Percentiles rank a stretch among this genome's conserved stretches.
Conservation (phyloP, 768 basidiomycete genomes). For the Hygrocybe punicea region DNA sequence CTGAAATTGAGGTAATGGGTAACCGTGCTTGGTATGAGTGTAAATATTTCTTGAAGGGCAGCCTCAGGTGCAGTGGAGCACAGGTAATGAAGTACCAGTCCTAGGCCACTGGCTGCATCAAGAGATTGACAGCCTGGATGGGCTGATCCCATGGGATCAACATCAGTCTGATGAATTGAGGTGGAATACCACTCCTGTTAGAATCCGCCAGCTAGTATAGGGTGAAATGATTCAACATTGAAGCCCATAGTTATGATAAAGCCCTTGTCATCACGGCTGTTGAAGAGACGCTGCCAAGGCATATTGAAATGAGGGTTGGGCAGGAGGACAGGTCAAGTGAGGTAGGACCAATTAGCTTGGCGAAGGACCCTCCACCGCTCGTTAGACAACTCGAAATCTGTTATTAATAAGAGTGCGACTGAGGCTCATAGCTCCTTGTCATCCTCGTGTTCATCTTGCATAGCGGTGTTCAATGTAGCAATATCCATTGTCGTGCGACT, state of each 20-base stretch:
- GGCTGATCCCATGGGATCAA: slow-evolving; percentile 16
- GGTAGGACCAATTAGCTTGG: slow-evolving; percentile 18
- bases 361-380: no score
- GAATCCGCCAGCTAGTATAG: slow-evolving; percentile 35
- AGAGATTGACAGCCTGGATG: slow-evolving; percentile 28
- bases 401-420: no score
- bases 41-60: slow-evolving; percentile 45
- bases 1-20: slow-evolving; percentile 37
- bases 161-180: slow-evolving; percentile 34
- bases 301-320: slow-evolving; percentile 32
- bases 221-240: slow-evolving; percentile 35
- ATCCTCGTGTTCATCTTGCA: no score
- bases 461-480: no score
- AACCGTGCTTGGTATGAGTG: slow-evolving; percentile 37
- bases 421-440: no score
- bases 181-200: slow-evolving; percentile 18
- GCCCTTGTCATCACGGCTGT: slow-evolving; percentile 32
- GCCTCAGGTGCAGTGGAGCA: slow-evolving; percentile 41
- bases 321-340: slow-evolving; percentile 29
- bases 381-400: no score
- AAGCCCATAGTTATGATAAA: slow-evolving; percentile 48
- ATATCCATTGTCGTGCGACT: no score
- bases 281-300: slow-evolving; percentile 37
- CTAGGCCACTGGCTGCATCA: slow-evolving; percentile 41
- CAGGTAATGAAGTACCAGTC: slow-evolving; percentile 42